A percentile compares a stretch with the other conserved stretches of the same genome.
These are phyloP conservation scores for Camellia japonica DNA, from an alignment of 148 eudicot genomes.

Conservation along the genomic window DNA sequence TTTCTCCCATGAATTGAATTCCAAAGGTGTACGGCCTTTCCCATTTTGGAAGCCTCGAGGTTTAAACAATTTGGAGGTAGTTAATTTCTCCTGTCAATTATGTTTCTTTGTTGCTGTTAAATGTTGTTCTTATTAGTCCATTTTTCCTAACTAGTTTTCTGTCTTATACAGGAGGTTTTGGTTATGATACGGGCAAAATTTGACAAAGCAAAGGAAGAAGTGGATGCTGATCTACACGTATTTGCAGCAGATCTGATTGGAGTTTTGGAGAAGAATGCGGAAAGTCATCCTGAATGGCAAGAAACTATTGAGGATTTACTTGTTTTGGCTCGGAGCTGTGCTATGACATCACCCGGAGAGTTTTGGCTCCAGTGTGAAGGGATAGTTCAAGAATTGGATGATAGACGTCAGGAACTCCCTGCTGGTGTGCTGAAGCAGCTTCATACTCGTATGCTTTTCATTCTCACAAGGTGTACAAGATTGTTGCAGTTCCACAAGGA, in stretches of 20 bases:
- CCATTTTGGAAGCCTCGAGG: constrained; percentile 97
- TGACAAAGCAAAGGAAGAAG: constrained; percentile 99
- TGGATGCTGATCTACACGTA: constrained; percentile 83
- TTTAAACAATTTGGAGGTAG: constrained; percentile 86
- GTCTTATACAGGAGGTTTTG: constrained; percentile 70
- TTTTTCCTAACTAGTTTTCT: constrained; percentile 11
- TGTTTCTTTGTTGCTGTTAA: constrained; percentile 11
- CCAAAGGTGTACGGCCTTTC: constrained; percentile 95
- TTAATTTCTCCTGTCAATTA: neutral
- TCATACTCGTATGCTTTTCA: constrained; percentile 97
- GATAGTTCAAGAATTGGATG: constrained; percentile 96
- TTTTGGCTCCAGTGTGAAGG: constrained; percentile 99
- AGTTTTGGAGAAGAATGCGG: constrained; percentile 87
- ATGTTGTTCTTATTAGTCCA: constrained; percentile 6
- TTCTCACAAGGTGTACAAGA: constrained; percentile 94
- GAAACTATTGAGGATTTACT: constrained; percentile 92
- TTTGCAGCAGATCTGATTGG: constrained; percentile 97
- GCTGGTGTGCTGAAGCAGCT: constrained; percentile 88
- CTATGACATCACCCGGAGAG: constrained; percentile 88
- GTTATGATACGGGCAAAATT: constrained; percentile 84
- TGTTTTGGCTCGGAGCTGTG: constrained; percentile 85
- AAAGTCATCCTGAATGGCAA: constrained; percentile 90
- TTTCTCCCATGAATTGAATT: constrained; percentile 95
- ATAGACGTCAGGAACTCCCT: constrained; percentile 94
- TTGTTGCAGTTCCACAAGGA: constrained; percentile 98